Percentiles rank a stretch among this genome's conserved stretches.
phyloP scores from a whole-genome alignment of 371 early-diverging fungal genomes.

The Mucor circinelloides region DNA sequence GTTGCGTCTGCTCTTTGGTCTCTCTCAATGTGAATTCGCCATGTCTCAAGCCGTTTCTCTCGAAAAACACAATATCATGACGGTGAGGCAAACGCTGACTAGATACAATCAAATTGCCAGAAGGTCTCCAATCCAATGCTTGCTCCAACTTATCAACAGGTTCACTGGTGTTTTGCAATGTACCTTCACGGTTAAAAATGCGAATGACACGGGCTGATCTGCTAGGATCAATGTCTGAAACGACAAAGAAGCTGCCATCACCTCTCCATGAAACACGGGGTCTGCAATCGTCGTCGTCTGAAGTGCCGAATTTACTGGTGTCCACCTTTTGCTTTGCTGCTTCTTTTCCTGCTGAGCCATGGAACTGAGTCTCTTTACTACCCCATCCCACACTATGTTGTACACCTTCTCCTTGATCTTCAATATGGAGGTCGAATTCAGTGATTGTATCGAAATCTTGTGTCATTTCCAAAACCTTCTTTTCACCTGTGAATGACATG shows the following conservation, averaged over 20 bases:
- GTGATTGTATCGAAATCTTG: constrained; percentile 89
- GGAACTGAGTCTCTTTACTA: constrained; percentile 96
- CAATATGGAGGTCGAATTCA: constrained; percentile 74
- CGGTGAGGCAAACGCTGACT: constrained; percentile 81
- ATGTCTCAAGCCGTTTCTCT: constrained; percentile 93
- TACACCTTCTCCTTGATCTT: constrained; percentile 71
- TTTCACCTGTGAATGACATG: constrained; percentile 50
- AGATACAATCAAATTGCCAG: constrained; percentile 87
- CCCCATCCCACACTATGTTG: constrained; percentile 96
- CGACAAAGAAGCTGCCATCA: constrained; percentile 83
- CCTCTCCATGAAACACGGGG: constrained; percentile 92
- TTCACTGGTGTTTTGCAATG: constrained; percentile 81
- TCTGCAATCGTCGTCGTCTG: constrained; percentile 73
- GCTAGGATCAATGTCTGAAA: constrained; percentile 66
- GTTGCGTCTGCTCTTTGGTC: constrained; percentile 28
- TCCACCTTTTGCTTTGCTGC: constrained; percentile 67
- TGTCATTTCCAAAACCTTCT: constrained; percentile 87
- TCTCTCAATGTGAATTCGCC: constrained; percentile 88
- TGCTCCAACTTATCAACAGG: constrained; percentile 82
- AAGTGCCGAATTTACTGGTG: constrained; percentile 52
- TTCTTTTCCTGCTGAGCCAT: constrained; percentile 88
- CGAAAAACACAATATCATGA: constrained; percentile 92
- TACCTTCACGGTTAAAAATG: constrained; percentile 86
- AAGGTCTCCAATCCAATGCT: constrained; percentile 85
- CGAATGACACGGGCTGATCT: constrained; percentile 70